Evolutionary conservation across 73 alveolate genomes (phyloP).

Genomic region (Uronychia setigera): DNA sequence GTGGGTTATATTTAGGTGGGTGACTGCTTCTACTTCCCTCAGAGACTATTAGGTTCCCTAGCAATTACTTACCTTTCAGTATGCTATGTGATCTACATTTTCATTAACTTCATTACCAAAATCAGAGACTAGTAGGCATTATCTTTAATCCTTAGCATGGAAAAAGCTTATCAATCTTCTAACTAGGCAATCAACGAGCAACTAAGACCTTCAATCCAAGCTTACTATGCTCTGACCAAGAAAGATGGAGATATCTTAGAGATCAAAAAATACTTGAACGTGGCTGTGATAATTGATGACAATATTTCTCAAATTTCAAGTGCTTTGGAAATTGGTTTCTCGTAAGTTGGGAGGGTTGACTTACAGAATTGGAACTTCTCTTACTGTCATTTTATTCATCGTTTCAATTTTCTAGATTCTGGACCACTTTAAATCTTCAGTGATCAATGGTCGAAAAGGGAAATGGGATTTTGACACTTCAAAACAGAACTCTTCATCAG

Average conservation of each 20-base stretch:
- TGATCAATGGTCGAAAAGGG: neutral
- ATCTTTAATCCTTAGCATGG: neutral
- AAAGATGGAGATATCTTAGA: neutral
- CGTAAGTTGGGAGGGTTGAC: neutral
- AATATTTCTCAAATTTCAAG: neutral
- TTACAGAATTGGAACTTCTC: neutral
- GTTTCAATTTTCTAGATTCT: neutral
- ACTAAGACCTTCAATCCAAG: neutral
- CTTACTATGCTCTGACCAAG: neutral
- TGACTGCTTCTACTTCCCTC: too few species aligned
- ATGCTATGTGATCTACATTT: too few species aligned
- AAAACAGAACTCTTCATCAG: neutral
- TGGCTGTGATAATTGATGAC: neutral
- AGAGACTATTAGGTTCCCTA: too few species aligned
- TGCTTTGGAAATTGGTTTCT: neutral
- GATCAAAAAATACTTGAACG: neutral
- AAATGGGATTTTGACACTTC: neutral
- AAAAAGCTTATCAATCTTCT: neutral
- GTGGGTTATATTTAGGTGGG: too few species aligned
- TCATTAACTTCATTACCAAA: too few species aligned
- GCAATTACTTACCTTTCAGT: too few species aligned
- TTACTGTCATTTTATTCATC: neutral
- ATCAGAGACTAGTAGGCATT: neutral
- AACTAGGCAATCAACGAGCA: neutral
- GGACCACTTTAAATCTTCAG: neutral